Conservation (phyloP, 805 yeast genomes). For the Hanseniaspora mollemarum region DNA sequence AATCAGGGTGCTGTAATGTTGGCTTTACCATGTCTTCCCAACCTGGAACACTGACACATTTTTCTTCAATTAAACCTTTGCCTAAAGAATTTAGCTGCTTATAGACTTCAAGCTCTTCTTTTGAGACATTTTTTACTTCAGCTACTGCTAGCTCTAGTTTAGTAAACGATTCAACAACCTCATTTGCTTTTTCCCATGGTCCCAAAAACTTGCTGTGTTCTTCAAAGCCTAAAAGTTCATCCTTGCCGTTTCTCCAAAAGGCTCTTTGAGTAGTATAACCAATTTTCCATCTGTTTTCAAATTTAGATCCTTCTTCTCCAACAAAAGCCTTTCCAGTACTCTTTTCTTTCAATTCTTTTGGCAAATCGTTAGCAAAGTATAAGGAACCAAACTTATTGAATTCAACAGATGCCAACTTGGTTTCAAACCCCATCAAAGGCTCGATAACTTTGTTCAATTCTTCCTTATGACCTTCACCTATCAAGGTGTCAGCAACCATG, state of each 20-base stretch:
- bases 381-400: conserved; percentile 73
- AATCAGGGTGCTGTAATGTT: conserved; percentile 65
- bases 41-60: conserved; percentile 49
- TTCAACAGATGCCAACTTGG: conserved; percentile 40
- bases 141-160: conserved; percentile 52
- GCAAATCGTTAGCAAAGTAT: conserved; percentile 63
- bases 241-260: conserved; percentile 50
- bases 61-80: conserved; percentile 42
- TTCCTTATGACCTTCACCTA: conserved; percentile 37
- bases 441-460: conserved; percentile 51
- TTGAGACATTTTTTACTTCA: conserved; percentile 41
- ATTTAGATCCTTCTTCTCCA: conserved; percentile 43
- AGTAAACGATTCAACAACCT: conserved; percentile 54
- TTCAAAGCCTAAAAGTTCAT: conserved; percentile 40
- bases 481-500: conserved; percentile 44
- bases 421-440: conserved; percentile 61
- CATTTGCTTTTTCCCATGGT: conserved; percentile 65
- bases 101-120: conserved; percentile 48
- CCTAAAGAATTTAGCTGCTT: conserved; percentile 48
- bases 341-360: conserved; percentile 24
- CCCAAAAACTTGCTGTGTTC: conserved; percentile 48
- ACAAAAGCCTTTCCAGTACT: conserved; percentile 37
- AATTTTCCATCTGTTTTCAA: conserved; percentile 67
- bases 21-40: conserved; percentile 55
- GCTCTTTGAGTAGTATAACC: conserved; percentile 81